Evolutionary conservation across 1,284 basidiomycete species (phyloP).

Genomic region (Golubevia sp.): DNA sequence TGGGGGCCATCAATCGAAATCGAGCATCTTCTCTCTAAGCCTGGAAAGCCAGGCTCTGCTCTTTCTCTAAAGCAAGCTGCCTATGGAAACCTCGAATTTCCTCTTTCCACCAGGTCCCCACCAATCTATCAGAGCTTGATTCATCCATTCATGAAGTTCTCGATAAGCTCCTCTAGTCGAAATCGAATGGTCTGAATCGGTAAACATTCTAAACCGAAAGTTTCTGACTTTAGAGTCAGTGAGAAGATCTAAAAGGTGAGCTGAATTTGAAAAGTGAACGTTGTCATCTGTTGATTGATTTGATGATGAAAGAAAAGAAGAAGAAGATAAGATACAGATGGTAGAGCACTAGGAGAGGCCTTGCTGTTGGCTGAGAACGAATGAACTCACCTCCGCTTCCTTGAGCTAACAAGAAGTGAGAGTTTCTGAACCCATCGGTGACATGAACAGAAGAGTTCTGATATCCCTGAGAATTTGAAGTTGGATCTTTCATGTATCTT

Average conservation of each 20-base stretch:
- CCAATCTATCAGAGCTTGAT: conserved; percentile 78
- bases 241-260: conserved; percentile 87
- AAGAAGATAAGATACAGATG: too few species aligned
- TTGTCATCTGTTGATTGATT: conserved; percentile 33
- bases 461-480: conserved; percentile 80
- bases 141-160: conserved; percentile 86
- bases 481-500: conserved; percentile 89
- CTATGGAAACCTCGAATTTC: too few species aligned
- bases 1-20: too few species aligned
- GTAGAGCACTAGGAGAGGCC: too few species aligned
- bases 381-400: conserved; percentile 63
- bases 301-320: too few species aligned
- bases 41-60: too few species aligned
- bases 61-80: too few species aligned
- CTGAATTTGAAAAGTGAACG: conserved; percentile 82
- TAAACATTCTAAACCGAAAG: conserved; percentile 93
- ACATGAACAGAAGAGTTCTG: conserved; percentile 80
- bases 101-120: conserved; percentile 83
- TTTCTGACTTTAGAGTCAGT: conserved; percentile 75
- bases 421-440: conserved; percentile 78
- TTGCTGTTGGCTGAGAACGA: too few species aligned
- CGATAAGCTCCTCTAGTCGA: conserved; percentile 74
- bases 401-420: conserved; percentile 83
- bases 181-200: conserved; percentile 84
- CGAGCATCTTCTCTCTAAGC: too few species aligned